Conservation (phyloP, 1,139 yeast genomes). For the Pichia sp. region DNA sequence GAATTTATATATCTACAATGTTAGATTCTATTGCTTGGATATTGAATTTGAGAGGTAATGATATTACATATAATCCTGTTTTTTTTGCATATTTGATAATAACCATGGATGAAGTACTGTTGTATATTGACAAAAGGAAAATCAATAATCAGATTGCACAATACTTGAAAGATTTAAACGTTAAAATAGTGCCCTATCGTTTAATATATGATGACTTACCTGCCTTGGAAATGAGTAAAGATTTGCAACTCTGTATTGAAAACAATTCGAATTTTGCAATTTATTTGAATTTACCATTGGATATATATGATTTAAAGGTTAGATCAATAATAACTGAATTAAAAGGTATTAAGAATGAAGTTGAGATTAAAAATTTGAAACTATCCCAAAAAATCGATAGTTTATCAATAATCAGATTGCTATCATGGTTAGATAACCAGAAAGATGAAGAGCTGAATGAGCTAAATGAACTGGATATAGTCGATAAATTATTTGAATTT, state of each 20-base stretch:
- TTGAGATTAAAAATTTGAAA: conserved; percentile 44
- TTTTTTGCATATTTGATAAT: conserved; percentile 44
- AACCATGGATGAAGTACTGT: conserved; percentile 28
- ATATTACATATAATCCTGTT: conserved; percentile 43
- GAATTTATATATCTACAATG: conserved; percentile 34
- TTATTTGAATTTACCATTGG: conserved; percentile 34
- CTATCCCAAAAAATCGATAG: conserved; percentile 50
- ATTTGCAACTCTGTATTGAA: conserved; percentile 34
- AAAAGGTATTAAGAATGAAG: conserved; percentile 44
- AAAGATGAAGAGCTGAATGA: conserved; percentile 24
- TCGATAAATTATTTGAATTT: conserved; percentile 37
- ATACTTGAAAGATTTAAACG: conserved; percentile 30
- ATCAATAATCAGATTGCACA: conserved; percentile 22
- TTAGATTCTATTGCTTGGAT: conserved; percentile 54
- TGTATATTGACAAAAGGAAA: conserved; percentile 38
- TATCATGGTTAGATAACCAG: conserved; percentile 46
- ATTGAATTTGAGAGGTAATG: conserved; percentile 46
- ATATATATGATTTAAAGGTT: conserved; percentile 17
- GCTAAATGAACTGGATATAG: conserved; percentile 44
- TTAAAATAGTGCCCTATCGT: conserved; percentile 36
- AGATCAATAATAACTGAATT: conserved; percentile 33
- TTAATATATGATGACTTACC: conserved; percentile 40
- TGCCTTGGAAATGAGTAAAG: conserved; percentile 16
- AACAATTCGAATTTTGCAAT: conserved; percentile 45
- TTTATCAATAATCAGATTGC: conserved; percentile 44